Conservation (phyloP, 441 rosid genomes). For the Euphorbia celastroides region DNA sequence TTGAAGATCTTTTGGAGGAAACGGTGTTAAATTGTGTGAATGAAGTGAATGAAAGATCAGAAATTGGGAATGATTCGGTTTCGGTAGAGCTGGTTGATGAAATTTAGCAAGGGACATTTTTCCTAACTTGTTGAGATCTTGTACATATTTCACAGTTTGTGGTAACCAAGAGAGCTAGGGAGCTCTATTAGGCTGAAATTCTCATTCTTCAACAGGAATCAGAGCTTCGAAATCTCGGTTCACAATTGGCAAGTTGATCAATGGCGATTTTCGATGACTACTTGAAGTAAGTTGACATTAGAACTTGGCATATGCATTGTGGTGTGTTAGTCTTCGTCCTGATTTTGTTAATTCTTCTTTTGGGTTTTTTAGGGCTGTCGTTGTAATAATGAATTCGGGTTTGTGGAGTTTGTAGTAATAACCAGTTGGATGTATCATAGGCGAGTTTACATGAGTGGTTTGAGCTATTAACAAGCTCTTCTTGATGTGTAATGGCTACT, state of each 20-base stretch:
- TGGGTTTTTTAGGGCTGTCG: not conserved
- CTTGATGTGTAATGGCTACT: not conserved
- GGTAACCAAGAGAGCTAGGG: constrained; percentile 15
- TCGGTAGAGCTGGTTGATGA: constrained; percentile 21
- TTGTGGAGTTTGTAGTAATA: constrained; percentile 6
- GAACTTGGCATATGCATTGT: constrained; percentile 19
- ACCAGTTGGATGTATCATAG: constrained; percentile 11
- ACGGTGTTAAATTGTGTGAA: constrained; percentile 26
- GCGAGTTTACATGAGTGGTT: constrained; percentile 9
- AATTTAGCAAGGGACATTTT: too few relatives aligned
- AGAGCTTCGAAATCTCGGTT: not conserved
- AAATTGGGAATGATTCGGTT: constrained; percentile 13
- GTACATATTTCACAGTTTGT: constrained; percentile 20
- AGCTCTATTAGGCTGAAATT: constrained; percentile 12
- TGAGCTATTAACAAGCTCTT: constrained; percentile 8
- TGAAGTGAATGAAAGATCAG: constrained; percentile 20
- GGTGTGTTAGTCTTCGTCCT: not conserved
- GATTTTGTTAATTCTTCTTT: constrained; percentile 18
- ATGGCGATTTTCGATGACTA: not conserved
- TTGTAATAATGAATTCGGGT: constrained; percentile 2
- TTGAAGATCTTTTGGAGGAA: constrained; percentile 66
- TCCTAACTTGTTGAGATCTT: constrained; percentile 22
- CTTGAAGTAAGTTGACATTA: constrained; percentile 1
- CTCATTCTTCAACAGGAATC: not conserved
- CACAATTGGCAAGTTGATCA: constrained; percentile 8